Evolutionary conservation across 83 land plant genomes (phyloP).

Genomic region (Picea abies): DNA sequence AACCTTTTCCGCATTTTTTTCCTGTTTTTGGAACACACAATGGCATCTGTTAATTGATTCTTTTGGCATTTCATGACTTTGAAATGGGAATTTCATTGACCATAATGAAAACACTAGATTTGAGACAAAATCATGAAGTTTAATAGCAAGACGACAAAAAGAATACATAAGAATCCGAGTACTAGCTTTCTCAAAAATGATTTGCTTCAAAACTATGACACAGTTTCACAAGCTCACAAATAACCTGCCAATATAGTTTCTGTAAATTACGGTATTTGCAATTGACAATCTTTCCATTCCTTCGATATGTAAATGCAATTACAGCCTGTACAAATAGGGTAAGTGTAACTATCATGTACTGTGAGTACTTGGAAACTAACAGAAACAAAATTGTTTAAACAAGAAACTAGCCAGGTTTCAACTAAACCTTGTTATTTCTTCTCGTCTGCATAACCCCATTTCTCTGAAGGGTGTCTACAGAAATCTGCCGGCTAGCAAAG

Average conservation of each 20-base stretch:
- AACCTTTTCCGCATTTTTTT: slow-evolving; percentile 55
- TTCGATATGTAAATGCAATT: slow-evolving; percentile 80
- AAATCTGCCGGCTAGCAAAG: slow-evolving; percentile 53
- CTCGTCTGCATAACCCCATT: slow-evolving; percentile 43
- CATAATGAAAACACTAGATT: not conserved
- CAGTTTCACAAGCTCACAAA: not conserved
- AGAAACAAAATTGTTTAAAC: not conserved
- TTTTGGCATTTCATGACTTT: not conserved
- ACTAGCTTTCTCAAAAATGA: not conserved
- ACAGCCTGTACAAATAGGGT: slow-evolving; percentile 39
- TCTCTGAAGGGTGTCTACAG: slow-evolving; percentile 47
- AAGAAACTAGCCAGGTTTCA: not conserved
- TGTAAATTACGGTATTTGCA: slow-evolving; percentile 75
- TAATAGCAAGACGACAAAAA: not conserved
- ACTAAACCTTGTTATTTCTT: not conserved
- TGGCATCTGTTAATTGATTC: no score
- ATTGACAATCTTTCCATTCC: slow-evolving; percentile 58
- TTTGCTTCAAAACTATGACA: not conserved
- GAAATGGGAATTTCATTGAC: not conserved
- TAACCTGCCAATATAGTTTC: slow-evolving; percentile 91
- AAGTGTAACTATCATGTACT: not conserved
- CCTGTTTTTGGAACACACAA: slow-evolving; percentile 34
- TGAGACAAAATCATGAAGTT: not conserved
- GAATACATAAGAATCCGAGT: not conserved
- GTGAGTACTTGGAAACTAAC: not conserved